Evolutionary conservation across 164 flowering plant genomes (phyloP).

Genomic region (Litsea cubeba): DNA sequence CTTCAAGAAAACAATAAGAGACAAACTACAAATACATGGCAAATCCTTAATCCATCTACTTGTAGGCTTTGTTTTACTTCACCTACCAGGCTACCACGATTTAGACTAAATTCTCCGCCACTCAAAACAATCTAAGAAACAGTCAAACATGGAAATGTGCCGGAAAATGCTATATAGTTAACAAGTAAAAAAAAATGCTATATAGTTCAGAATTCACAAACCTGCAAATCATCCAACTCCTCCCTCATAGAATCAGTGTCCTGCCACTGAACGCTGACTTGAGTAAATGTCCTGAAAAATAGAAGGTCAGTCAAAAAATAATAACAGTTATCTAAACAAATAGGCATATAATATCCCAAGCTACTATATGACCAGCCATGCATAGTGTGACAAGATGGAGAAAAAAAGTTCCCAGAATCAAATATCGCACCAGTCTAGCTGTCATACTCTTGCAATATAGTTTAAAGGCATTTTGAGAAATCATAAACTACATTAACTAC

Average conservation of each 20-base stretch:
- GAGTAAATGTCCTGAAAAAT: conserved; percentile 83
- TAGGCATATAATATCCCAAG: background rate
- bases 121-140: background rate
- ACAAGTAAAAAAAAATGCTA: background rate
- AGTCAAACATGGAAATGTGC: background rate
- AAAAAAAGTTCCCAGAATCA: too few species aligned
- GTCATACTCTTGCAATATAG: too few species aligned
- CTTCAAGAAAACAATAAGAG: too few species aligned
- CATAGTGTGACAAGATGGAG: background rate
- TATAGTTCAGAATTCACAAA: conserved; percentile 13
- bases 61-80: too few species aligned
- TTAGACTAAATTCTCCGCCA: background rate
- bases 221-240: conserved; percentile 98
- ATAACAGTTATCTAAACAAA: background rate
- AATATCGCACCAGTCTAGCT: too few species aligned
- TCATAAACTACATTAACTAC: too few species aligned
- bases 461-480: too few species aligned
- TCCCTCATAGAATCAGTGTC: conserved; percentile 93
- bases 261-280: conserved; percentile 97
- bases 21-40: too few species aligned
- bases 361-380: background rate
- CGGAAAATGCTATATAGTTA: background rate
- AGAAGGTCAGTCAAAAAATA: conserved; percentile 3
- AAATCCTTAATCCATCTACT: too few species aligned
- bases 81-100: too few species aligned